These are phyloP conservation scores for Vachellia collinsii DNA, from an alignment of 306 rosid genomes.

Conservation along the genomic window DNA sequence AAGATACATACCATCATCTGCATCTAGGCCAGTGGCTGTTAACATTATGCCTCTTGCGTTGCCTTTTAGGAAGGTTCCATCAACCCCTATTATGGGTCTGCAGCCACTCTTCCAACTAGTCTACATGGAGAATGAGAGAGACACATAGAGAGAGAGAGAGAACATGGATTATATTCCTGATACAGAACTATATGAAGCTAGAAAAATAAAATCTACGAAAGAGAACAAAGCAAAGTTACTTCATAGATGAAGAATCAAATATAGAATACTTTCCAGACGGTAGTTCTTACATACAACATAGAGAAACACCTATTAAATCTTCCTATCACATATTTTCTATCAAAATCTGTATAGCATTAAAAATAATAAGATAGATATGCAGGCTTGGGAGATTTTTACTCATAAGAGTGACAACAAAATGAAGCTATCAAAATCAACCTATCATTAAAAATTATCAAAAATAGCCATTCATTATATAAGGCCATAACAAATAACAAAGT, in stretches of 20 bases:
- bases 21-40: no score
- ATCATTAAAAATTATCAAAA: no score
- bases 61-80: no score
- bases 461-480: not conserved
- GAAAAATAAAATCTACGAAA: constrained; percentile 10
- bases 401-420: no score
- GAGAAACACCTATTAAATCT: constrained; percentile 2
- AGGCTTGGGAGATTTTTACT: not conserved
- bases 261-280: not conserved
- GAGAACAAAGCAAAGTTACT: constrained; percentile 8
- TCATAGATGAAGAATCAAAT: constrained; percentile 15
- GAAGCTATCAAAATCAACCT: no score
- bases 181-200: not conserved
- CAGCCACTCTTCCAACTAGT: no score
- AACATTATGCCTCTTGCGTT: no score
- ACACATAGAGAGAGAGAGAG: no score
- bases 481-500: not conserved
- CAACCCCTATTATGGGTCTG: no score
- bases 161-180: constrained; percentile 1
- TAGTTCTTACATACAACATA: constrained; percentile 11
- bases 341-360: constrained; percentile 21
- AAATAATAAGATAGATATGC: not conserved
- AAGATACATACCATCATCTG: no score
- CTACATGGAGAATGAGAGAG: no score
- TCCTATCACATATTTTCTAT: constrained; percentile 9